Evolutionary conservation across 2,329 filamentous ascomycete species (phyloP).

Genomic region (Aspergillus jensenii): DNA sequence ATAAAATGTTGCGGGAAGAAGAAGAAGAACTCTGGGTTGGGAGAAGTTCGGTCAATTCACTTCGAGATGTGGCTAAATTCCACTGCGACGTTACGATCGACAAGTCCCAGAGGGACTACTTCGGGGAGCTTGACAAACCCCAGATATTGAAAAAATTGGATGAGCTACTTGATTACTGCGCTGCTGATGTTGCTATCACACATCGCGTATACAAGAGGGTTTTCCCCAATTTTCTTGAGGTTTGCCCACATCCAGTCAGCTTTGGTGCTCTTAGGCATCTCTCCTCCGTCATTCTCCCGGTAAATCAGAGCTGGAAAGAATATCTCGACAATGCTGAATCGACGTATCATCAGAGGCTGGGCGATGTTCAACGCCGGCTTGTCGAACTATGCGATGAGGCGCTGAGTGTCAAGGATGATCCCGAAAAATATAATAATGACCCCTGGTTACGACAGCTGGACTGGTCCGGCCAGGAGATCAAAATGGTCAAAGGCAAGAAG

Average conservation of each 20-base stretch:
- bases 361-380: conserved; percentile 75
- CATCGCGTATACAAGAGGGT: conserved; percentile 93
- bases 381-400: conserved; percentile 74
- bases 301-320: conserved; percentile 81
- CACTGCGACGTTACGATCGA: conserved; percentile 90
- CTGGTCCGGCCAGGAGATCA: conserved; percentile 91
- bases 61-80: conserved; percentile 94
- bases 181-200: conserved; percentile 88
- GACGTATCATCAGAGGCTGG: conserved; percentile 74
- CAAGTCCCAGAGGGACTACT: conserved; percentile 82
- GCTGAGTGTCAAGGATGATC: conserved; percentile 67
- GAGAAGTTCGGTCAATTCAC: conserved; percentile 88
- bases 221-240: conserved; percentile 82
- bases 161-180: conserved; percentile 87
- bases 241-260: conserved; percentile 94
- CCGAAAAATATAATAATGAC: conserved; percentile 71
- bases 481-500: conserved; percentile 87
- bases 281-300: conserved; percentile 88
- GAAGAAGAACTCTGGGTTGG: conserved; percentile 97
- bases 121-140: conserved; percentile 74
- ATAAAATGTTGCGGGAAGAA: conserved; percentile 68
- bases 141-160: conserved; percentile 72
- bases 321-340: conserved; percentile 83
- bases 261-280: conserved; percentile 91
- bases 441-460: conserved; percentile 93